These are phyloP conservation scores for Trichoderma arundinaceum DNA, from an alignment of 2,329 filamentous ascomycete species.

Conservation along the genomic window DNA sequence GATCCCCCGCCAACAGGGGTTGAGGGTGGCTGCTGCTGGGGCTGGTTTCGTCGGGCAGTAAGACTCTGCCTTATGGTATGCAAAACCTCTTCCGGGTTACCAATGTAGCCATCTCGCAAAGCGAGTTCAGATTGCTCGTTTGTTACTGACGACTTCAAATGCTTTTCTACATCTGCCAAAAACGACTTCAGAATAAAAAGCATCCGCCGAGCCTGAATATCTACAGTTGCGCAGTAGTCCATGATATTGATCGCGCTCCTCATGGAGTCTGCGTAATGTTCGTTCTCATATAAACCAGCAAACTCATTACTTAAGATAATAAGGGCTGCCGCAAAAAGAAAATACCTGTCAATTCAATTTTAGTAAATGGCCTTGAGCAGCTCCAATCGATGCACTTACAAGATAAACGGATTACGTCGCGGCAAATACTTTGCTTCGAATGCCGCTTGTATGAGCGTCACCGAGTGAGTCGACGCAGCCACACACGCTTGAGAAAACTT, in stretches of 20 bases:
- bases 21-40: constrained; percentile 7
- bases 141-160: constrained; percentile 11
- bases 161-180: constrained; percentile 36
- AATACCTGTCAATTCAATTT: constrained; percentile 49
- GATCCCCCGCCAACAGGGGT: neutral
- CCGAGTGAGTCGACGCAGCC: constrained; percentile 55
- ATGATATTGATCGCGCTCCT: constrained; percentile 55
- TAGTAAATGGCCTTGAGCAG: neutral
- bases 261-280: constrained; percentile 49
- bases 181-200: constrained; percentile 58
- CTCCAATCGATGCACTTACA: constrained; percentile 50
- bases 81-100: constrained; percentile 25
- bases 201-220: constrained; percentile 57
- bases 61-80: constrained; percentile 26
- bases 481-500: constrained; percentile 59
- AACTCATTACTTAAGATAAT: constrained; percentile 64
- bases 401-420: constrained; percentile 60
- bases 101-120: constrained; percentile 15
- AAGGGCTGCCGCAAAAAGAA: constrained; percentile 60
- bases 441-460: constrained; percentile 54
- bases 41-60: neutral
- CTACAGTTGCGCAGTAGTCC: constrained; percentile 53
- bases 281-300: constrained; percentile 54
- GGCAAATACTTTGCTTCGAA: constrained; percentile 53
- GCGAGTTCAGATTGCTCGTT: constrained; percentile 9